A percentile compares a stretch with the other conserved stretches of the same genome.
Conservation (phyloP, 192 early-diverging fungal genomes). For the Backusella psychrophila region DNA sequence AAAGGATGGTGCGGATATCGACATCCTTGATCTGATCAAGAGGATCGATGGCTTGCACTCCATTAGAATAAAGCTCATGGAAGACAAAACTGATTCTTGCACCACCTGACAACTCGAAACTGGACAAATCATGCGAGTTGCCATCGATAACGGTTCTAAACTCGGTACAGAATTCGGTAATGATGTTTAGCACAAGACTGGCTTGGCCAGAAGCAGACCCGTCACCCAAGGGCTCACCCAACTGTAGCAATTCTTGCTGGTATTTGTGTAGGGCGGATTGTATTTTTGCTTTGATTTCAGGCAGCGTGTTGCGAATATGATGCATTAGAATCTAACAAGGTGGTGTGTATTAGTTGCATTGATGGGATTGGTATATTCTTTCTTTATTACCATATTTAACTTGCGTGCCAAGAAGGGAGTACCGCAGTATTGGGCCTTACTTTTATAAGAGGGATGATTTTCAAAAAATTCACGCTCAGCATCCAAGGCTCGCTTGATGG, state of each 20-base stretch:
- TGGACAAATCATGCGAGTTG: constrained; percentile 91
- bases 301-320: constrained; percentile 97
- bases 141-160: constrained; percentile 96
- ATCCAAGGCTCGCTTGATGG: constrained; percentile 87
- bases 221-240: constrained; percentile 90
- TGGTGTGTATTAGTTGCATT: neutral
- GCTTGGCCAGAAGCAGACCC: constrained; percentile 69
- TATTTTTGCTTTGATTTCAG: constrained; percentile 99
- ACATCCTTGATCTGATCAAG: constrained; percentile 99
- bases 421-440: constrained; percentile 98
- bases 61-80: constrained; percentile 93
- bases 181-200: constrained; percentile 93
- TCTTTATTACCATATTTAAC: constrained; percentile 78
- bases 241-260: constrained; percentile 75
- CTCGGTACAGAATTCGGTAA: constrained; percentile 98
- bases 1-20: constrained; percentile 97
- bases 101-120: constrained; percentile 94
- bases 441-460: constrained; percentile 89
- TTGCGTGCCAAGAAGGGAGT: constrained; percentile 98
- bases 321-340: constrained; percentile 86
- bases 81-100: constrained; percentile 99
- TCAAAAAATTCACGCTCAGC: constrained; percentile 92
- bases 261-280: constrained; percentile 82
- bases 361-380: no score
- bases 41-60: constrained; percentile 93